Base-by-base conservation (phyloP, 208 protist species). In the Leishmania gerbilli region DNA sequence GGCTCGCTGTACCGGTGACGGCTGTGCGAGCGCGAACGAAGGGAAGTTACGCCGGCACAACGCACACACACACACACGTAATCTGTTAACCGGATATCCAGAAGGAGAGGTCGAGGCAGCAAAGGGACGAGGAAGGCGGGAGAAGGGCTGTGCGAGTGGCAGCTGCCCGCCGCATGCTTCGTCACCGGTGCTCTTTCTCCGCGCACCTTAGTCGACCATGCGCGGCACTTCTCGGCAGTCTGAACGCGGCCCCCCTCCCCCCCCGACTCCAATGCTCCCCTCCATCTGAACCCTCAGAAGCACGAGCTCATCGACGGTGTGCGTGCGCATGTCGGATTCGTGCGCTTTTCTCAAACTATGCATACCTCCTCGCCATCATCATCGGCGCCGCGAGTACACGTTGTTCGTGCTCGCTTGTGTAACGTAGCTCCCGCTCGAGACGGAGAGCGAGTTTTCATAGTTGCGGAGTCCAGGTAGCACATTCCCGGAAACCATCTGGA, bases 401-500 rank as follows among this genome's bases (percentile, higher is more conserved):
- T 87, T 87, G 27, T 76, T 65, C 24, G 89, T 87, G 53, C 84
- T 88, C 1, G 82, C 86, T 75, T 91, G 88, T 75, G 71, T 83
- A 5, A 76, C 51, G 75, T 96, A 96, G 13, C 82, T 69, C 0
- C 90, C 90, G 2, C 81, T 71, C 8, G 83, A 85, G 2, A 95
- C 79, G 4, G 78, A 49, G 67, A 84, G 56, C 67, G 91, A 95
- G 31, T 77, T 71, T 27, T 67, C 81, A 79, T 90, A 90, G 84
- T 95, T 93, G 47, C 80, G 77, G 47, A 97, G 79, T 7, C 94
- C 92, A 34, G 94, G 94, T 62, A 97, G 68, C 21, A 95, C 79
- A 77, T 95, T 83, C 24, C 92, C 92, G 15, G 89, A 91, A 4
- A 95, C 83, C 0, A 91, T 42, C 77, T 93, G 90, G 55, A 97